Base-by-base conservation (phyloP, 441 rosid genomes). In the Gossypium trilobum region DNA sequence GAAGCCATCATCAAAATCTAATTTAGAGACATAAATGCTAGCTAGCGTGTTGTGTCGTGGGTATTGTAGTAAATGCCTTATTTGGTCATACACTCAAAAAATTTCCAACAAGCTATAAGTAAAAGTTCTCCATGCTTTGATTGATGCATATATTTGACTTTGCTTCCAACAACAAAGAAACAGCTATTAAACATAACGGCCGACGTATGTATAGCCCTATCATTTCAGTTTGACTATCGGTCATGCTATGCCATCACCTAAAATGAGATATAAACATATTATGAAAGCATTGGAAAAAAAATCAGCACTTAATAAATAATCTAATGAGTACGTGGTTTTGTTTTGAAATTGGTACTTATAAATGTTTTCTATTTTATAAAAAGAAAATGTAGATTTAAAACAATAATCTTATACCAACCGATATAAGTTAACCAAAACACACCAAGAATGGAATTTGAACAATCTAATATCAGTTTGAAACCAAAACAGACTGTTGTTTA, bases 1-100 rank as follows among this genome's bases (percentile, higher is more conserved):
- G 88, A 87, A 84, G 82, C 87, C 89, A 85, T 83, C 83, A 72
- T 75, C 82, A 78, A 85, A 89, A 86, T 91, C 80, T 56, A 59
- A 27, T 27, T 2, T 64, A 79, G 58, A 72, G 81, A 78, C 78
- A 84, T 87, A 82, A 87, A 90, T 82, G 86, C 85, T 84, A 82
- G 87, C 93, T 56, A 13, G 39, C 64, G 64, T 59, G 42, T 11
- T 27, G 87, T 83, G 93, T 83, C 80, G 84, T 31, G 68, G 50
- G 33, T 4, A 72, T 63, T 73, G 84, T 55, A 75, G 79, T 84
- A 80, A 88, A 83, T 81, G 91, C 86, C 80, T 78, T 73, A 61
- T 75, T 75, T 77, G 84, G 83, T 78, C 83, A 72, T 66, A 71
- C 88, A 81, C 83, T 84, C 85, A 54, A 73, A 71, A 62, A 25